Evolutionary conservation across 2,329 filamentous ascomycete genomes (phyloP).

Genomic region (Dothiorella sarmentorum): DNA sequence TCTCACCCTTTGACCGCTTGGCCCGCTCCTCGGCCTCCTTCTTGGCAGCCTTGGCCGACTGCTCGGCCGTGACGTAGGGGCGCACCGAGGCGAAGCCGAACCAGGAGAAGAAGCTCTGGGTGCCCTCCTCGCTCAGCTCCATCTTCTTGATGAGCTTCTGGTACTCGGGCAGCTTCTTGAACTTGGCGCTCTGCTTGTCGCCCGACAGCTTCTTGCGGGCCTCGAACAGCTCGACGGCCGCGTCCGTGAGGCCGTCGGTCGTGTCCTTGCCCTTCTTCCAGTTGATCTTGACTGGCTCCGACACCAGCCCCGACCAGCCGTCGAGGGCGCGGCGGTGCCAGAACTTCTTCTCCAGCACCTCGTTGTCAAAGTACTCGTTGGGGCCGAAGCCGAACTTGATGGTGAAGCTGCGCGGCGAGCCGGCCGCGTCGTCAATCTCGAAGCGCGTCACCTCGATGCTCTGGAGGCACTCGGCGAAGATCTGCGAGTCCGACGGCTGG

Average conservation of each 20-base stretch:
- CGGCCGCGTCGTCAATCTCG: constrained; percentile 64
- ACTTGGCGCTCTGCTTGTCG: constrained; percentile 38
- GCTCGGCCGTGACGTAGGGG: constrained; percentile 67
- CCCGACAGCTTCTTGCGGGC: constrained; percentile 41
- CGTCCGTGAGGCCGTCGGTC: constrained; percentile 73
- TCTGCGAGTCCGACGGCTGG: constrained; percentile 70
- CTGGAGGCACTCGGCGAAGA: constrained; percentile 67
- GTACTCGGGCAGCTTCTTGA: constrained; percentile 54
- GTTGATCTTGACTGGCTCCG: constrained; percentile 80
- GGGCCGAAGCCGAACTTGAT: constrained; percentile 70
- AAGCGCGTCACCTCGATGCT: constrained; percentile 73
- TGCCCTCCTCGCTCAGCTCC: constrained; percentile 58
- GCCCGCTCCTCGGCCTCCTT: constrained; percentile 58
- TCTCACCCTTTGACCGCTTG: constrained; percentile 39
- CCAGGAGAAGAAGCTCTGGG: constrained; percentile 80
- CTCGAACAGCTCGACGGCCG: constrained; percentile 66
- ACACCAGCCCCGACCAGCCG: constrained; percentile 73
- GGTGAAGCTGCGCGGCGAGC: constrained; percentile 75
- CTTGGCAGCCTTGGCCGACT: constrained; percentile 61
- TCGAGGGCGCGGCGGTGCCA: constrained; percentile 71
- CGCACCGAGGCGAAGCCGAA: constrained; percentile 70
- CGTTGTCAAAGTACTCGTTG: constrained; percentile 80
- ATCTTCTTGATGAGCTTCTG: constrained; percentile 54
- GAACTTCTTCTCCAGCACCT: constrained; percentile 83
- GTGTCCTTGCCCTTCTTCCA: constrained; percentile 76